These are phyloP conservation scores for Dendrothele bispora DNA, from an alignment of 768 basidiomycete genomes.

Conservation along the genomic window DNA sequence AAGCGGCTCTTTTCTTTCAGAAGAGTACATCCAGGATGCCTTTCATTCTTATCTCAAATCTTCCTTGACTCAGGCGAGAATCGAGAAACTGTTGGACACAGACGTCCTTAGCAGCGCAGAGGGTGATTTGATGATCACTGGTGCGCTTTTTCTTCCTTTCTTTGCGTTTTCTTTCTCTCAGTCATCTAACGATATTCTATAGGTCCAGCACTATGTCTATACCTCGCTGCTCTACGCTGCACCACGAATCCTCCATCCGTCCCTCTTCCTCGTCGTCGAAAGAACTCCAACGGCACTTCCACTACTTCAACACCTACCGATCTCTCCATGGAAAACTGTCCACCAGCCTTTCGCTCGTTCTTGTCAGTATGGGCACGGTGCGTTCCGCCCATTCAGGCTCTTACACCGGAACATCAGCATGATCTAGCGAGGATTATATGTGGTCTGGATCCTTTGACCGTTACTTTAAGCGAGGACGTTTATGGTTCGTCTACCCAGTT, in stretches of 20 bases:
- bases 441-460: conserved; percentile 50
- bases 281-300: conserved; percentile 37
- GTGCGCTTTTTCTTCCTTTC: conserved; percentile 34
- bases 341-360: conserved; percentile 64
- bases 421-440: conserved; percentile 85
- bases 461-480: too few relatives aligned
- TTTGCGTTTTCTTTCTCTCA: background rate
- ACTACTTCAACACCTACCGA: too few relatives aligned
- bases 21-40: too few relatives aligned
- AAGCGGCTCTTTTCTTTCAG: too few relatives aligned
- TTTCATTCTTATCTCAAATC: conserved; percentile 84
- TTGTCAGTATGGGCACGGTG: conserved; percentile 70
- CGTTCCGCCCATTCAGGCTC: conserved; percentile 63
- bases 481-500: too few relatives aligned
- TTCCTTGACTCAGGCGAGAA: conserved; percentile 75
- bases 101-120: conserved; percentile 77
- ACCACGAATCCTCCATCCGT: conserved; percentile 80
- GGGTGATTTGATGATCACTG: conserved; percentile 84
- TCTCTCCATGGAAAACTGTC: conserved; percentile 69
- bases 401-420: conserved; percentile 67
- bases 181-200: background rate
- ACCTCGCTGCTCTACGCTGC: conserved; percentile 79
- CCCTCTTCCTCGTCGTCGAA: conserved; percentile 63
- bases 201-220: conserved; percentile 83
- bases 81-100: conserved; percentile 69